Percentiles rank a stretch among this genome's conserved stretches.
Evolutionary conservation across 2,329 filamentous ascomycete genomes (phyloP).

Genomic region (Raffaelea ambrosiae): DNA sequence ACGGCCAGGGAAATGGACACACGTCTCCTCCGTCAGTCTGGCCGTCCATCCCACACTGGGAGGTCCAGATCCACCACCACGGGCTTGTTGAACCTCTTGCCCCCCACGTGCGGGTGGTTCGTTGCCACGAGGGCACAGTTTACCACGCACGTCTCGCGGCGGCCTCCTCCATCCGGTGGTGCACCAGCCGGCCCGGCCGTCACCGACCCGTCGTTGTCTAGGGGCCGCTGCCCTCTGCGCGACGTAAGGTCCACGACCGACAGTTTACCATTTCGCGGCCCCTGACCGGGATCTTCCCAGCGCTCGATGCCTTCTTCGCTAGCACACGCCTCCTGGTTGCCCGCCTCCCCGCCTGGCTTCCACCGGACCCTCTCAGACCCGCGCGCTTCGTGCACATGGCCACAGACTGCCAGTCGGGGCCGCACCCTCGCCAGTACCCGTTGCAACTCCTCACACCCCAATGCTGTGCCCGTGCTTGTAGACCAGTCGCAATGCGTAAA

Average conservation of each 20-base stretch:
- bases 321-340: too few relatives aligned
- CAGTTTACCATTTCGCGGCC: conserved; percentile 47
- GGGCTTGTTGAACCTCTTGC: conserved; percentile 64
- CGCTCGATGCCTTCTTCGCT: too few relatives aligned
- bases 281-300: conserved; percentile 53
- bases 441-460: conserved; percentile 54
- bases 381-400: conserved; percentile 62
- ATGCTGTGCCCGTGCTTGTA: conserved; percentile 24
- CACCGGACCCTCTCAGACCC: conserved; percentile 57
- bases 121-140: conserved; percentile 70
- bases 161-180: conserved; percentile 19
- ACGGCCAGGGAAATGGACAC: too few relatives aligned
- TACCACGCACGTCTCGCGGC: conserved; percentile 65
- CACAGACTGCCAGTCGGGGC: conserved; percentile 59
- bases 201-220: conserved; percentile 39
- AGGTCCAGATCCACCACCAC: conserved; percentile 78
- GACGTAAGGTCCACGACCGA: conserved; percentile 54
- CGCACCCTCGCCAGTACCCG: conserved; percentile 50
- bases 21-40: conserved; percentile 2
- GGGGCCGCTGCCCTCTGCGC: conserved; percentile 25
- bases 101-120: conserved; percentile 52
- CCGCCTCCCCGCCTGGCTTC: conserved; percentile 33
- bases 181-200: too few relatives aligned
- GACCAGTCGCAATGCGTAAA: conserved; percentile 48
- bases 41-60: conserved; percentile 39